Evolutionary conservation across 2,329 filamentous ascomycete species (phyloP), one percentile per base, ranked within the genome.

Genomic region (Alternaria viburni): DNA sequence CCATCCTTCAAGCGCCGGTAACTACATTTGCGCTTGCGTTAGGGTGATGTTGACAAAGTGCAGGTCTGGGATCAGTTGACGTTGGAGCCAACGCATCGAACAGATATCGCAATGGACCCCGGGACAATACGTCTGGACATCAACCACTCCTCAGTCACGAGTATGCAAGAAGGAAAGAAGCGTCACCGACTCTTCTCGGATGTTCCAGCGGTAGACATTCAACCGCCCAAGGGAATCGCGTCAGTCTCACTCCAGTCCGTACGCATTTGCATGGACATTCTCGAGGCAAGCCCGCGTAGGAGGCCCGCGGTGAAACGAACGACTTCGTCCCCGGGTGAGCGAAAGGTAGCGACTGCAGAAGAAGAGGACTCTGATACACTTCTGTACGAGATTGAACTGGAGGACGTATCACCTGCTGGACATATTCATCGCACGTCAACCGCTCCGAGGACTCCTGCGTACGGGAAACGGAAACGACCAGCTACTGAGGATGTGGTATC

Each of bases 41-140:
- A 15, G 6, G 0, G 4, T 28, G 56, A 65, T 45, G 67, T 56
- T 59, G 19, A 62, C 6, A 30, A 2, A n/a, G 4, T 2, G 1
- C 25, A 81, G 79, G 67, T 77, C 19, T 81, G 79, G 80, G 51
- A 57, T 6, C 78, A 81, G 55, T 57, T 81, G 23, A 67, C 67
- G 26, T 64, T 81, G 23, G 59, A 59, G 11, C 69, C 74, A 8
- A 69, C 70, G 4, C 54, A 78, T 26, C 54, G 63, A 17, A 23
- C 32, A 13, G 46, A 65, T 32, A 15, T 36, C 19, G 30, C 17
- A 13, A 15, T 54, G 17, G 54, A 56, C 0, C 19, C 59, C 19
- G 66, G 60, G 15, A 69, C 61, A 17, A 54, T 76, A 56, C 65
- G 44, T 15, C 62, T 79, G 47, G 66, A 72, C 43, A 66, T 78